Evolutionary conservation across 306 rosid genomes (phyloP).

Genomic region (Cucumis melo): DNA sequence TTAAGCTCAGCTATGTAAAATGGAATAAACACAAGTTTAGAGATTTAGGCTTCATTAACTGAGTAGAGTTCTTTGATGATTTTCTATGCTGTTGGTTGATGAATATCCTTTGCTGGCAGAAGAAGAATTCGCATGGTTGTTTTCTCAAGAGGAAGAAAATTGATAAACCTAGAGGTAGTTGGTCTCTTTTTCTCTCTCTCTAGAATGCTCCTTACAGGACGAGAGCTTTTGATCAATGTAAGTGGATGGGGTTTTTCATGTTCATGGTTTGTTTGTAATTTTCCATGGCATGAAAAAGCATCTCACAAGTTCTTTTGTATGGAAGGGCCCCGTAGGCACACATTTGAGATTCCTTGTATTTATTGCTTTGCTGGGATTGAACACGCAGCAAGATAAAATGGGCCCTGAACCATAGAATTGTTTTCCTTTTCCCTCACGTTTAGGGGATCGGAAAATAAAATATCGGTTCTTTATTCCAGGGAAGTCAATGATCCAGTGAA

Average conservation of each 20-base stretch:
- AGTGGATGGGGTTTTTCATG: neutral
- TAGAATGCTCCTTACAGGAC: slow-evolving; percentile 54
- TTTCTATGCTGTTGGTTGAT: neutral
- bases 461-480: neutral
- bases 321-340: neutral
- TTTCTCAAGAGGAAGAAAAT: neutral
- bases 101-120: neutral
- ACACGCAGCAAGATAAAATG: neutral
- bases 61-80: neutral
- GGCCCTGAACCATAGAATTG: neutral
- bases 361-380: neutral
- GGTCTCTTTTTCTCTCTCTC: slow-evolving; percentile 75
- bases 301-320: neutral
- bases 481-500: neutral
- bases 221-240: neutral
- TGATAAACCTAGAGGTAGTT: slow-evolving; percentile 41
- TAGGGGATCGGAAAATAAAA: neutral
- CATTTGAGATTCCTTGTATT: slow-evolving; percentile 10
- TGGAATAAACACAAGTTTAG: neutral
- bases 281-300: neutral
- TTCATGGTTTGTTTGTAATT: neutral
- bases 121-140: neutral
- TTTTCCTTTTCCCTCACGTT: neutral
- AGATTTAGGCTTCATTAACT: neutral
- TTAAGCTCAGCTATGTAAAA: neutral